Evolutionary conservation across 2,329 filamentous ascomycete species (phyloP).

Genomic region (Fusarium sp.): DNA sequence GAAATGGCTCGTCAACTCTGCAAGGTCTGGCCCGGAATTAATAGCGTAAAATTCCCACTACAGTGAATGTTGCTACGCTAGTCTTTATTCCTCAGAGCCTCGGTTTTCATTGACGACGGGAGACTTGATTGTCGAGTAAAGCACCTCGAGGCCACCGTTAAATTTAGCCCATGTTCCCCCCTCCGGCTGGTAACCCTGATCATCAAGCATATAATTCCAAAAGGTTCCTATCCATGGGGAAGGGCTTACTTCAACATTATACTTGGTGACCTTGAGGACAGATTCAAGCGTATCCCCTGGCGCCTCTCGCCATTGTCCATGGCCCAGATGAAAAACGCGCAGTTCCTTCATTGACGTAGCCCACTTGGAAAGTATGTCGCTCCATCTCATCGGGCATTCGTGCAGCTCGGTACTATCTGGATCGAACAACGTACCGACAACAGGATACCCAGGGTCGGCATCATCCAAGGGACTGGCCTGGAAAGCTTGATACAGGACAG

Average conservation of each 20-base stretch:
- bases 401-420: not conserved
- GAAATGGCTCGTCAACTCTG: no score
- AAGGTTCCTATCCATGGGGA: not conserved
- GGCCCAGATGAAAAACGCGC: conserved; percentile 9
- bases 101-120: not conserved
- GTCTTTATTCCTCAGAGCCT: no score
- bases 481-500: conserved; percentile 41
- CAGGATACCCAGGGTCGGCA: conserved; percentile 10
- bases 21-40: no score
- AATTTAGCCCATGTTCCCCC: not conserved
- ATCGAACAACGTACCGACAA: not conserved
- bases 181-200: not conserved
- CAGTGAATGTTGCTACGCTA: no score
- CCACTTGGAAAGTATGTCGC: conserved; percentile 13
- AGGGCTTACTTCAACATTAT: not conserved
- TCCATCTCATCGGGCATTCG: conserved; percentile 8
- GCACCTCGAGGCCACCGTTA: not conserved
- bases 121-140: not conserved
- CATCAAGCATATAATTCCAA: no score
- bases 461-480: not conserved
- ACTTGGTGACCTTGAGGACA: not conserved
- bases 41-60: no score
- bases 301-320: not conserved
- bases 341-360: conserved; percentile 2
- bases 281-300: not conserved